A percentile compares a stretch with the other conserved stretches of the same genome.
phyloP scores from a whole-genome alignment of 495 filamentous ascomycete species.

The Talaromyces ruber region DNA sequence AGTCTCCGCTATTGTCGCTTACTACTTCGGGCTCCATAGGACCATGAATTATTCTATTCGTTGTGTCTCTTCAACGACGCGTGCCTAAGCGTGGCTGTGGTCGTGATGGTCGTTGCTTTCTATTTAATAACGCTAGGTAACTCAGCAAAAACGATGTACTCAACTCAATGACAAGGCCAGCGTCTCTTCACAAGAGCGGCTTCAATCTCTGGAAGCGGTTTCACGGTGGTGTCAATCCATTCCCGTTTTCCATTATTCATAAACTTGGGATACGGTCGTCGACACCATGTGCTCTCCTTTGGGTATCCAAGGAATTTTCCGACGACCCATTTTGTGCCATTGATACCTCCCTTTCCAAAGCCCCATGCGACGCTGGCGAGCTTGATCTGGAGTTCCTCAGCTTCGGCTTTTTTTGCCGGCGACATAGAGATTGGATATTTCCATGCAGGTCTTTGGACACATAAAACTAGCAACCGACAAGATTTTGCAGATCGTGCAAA shows the following conservation, averaged over 20 bases:
- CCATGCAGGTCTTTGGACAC: conserved; percentile 37
- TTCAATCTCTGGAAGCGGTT: not conserved
- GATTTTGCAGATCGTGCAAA: not conserved
- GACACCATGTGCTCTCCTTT: conserved; percentile 3
- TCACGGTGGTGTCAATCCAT: not conserved
- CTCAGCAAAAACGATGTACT: not conserved
- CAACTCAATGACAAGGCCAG: not conserved
- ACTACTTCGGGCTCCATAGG: not conserved
- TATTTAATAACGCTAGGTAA: not conserved
- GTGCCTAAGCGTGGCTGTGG: not conserved
- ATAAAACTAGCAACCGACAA: not conserved
- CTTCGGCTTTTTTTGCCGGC: conserved; percentile 51
- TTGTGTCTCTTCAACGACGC: not conserved
- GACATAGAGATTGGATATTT: conserved; percentile 51
- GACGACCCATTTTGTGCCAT: conserved; percentile 63
- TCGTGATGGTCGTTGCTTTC: not conserved
- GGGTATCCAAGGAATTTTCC: conserved; percentile 51
- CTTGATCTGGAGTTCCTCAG: conserved; percentile 57
- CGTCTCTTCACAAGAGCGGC: not conserved
- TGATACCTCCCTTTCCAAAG: conserved; percentile 62
- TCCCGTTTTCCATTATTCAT: not conserved
- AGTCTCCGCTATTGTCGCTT: not conserved
- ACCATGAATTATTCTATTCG: not conserved
- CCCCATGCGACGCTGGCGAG: conserved; percentile 69
- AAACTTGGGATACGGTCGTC: not conserved